Base-by-base conservation (phyloP, 768 basidiomycete species). In the Boletus eberwhitei region DNA sequence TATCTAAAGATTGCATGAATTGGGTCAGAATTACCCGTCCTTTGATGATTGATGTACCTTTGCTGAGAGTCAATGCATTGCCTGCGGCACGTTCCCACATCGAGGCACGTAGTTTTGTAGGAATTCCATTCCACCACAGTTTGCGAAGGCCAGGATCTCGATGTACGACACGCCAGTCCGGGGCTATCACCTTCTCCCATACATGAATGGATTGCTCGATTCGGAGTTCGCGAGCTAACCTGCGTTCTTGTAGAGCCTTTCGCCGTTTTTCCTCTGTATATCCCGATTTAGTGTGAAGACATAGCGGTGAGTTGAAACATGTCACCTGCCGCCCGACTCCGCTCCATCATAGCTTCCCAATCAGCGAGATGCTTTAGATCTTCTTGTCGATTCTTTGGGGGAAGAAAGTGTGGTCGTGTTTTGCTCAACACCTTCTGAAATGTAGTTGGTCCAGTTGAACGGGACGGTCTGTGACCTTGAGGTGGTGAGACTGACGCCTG, bases 91-190 rank as follows among this genome's bases (percentile, higher is more conserved):
- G 79, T 67, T 89, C 84, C 93, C 93, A 96, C 77, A 95, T 79
- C 2, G 78, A 67, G 4, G 88, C 87, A 32, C 93, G 81, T 51
- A 92, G 70, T 64, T 90, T 88, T 0, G 87, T 80, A 3, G 93
- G 93, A 60, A 94, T 89, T 4, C 93, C 93, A 31, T 77, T 77
- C 92, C 92, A 93, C 93, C 93, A 96, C 9, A 94, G 64, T 64
- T 78, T 82, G 32, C 87, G 81, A 49, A 93, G 72, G 11, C 71
- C 70, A 0, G 86, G 76, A 57, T 89, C 84, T 60, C 79, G 83
- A 66, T 84, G 67, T 8, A 92, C 88, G 22, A 81, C 78, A 46
- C 79, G 83, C 90, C 91, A 95, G 67, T 95, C 88, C 0, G 92
- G 90, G 19, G 88, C 63, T 53, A 96, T 87, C 14, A 83, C 79